Percentiles rank a stretch among this genome's conserved stretches.
Conservation (phyloP, 306 rosid species). For the Leucaena leucocephala region DNA sequence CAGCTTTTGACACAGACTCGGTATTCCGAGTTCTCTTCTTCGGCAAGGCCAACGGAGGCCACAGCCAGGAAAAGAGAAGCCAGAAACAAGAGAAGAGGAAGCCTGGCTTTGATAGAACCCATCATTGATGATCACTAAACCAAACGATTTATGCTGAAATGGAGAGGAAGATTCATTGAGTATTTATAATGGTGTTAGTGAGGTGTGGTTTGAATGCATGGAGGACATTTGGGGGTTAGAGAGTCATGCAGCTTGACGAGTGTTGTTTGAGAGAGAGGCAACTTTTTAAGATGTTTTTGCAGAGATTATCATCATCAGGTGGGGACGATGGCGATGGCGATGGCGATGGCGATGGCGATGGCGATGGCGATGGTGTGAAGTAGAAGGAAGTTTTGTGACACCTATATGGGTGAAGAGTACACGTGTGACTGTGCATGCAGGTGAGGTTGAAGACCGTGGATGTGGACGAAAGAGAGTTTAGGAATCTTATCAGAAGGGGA, state of each 20-base stretch:
- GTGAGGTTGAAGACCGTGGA: not conserved
- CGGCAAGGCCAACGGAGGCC: slow-evolving; percentile 8
- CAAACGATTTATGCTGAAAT: not conserved
- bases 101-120: slow-evolving; percentile 15
- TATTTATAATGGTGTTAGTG: slow-evolving; percentile 32
- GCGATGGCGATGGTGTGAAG: not conserved
- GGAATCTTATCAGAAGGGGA: not conserved
- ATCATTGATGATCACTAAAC: not conserved
- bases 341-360: too few species aligned
- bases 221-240: not conserved
- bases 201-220: not conserved
- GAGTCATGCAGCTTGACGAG: slow-evolving; percentile 42
- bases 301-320: not conserved
- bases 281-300: not conserved
- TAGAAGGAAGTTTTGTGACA: not conserved
- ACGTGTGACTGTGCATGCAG: slow-evolving; percentile 32
- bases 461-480: not conserved
- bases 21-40: not conserved
- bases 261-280: slow-evolving; percentile 31
- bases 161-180: not conserved
- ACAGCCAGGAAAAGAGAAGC: slow-evolving; percentile 35
- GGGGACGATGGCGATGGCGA: too few species aligned
- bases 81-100: slow-evolving; percentile 36
- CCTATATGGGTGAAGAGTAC: not conserved
- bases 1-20: slow-evolving; percentile 14